Conservation (phyloP, 2,329 filamentous ascomycete genomes). For the Fusarium drepaniforme region DNA sequence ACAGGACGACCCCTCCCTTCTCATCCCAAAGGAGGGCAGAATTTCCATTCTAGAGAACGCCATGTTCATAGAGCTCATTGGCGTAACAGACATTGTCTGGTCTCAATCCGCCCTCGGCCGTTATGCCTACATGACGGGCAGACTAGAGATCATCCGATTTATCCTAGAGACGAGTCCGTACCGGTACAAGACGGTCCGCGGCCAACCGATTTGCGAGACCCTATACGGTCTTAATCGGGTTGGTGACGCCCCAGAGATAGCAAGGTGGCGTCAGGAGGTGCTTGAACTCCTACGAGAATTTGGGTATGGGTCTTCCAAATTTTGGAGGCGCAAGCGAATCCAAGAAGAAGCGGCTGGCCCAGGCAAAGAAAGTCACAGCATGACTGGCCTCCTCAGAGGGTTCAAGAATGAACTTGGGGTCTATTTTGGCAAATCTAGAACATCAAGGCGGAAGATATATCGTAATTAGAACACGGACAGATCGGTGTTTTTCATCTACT, state of each 20-base stretch:
- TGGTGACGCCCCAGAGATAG: no score
- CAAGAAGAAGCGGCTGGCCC: neutral
- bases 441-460: neutral
- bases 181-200: neutral
- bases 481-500: neutral
- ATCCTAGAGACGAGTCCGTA: neutral
- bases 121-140: no score
- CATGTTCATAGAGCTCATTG: neutral
- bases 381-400: rapidly evolving
- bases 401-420: neutral
- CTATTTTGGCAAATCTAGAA: neutral
- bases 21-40: neutral
- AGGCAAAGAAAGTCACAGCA: neutral
- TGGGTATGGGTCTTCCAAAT: neutral
- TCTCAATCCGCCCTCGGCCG: no score
- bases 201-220: neutral
- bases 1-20: neutral
- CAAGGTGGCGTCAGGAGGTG: neutral
- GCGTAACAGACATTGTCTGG: no score
- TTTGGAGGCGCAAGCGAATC: neutral
- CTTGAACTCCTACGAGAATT: neutral
- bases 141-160: neutral
- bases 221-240: no score
- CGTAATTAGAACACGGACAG: neutral
- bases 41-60: neutral